Evolutionary conservation across 768 basidiomycete genomes (phyloP).

Genomic region (Nevesoporus exiguus): DNA sequence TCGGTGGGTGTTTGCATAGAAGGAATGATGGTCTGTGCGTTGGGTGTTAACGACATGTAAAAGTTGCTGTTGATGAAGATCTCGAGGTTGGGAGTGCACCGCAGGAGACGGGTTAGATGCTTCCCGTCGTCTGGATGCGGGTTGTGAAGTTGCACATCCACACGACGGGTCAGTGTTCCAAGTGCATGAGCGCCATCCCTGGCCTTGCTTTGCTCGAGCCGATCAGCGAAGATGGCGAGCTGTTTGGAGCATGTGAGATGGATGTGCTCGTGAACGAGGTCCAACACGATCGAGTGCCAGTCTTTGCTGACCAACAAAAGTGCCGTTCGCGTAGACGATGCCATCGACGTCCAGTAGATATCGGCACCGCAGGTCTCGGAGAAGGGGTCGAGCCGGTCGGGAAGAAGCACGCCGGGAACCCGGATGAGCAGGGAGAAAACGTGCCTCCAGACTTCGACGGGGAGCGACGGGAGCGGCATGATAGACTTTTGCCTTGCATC

Average conservation of each 20-base stretch:
- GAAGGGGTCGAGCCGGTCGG: conserved; percentile 42
- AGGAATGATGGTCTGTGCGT: conserved; percentile 19
- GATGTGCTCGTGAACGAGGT: conserved; percentile 41
- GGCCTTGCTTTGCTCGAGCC: conserved; percentile 31
- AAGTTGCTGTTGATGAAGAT: conserved; percentile 42
- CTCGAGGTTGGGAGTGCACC: conserved; percentile 41
- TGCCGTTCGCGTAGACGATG: conserved; percentile 25
- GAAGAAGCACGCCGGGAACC: conserved; percentile 30
- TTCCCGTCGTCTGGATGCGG: conserved; percentile 18
- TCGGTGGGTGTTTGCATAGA: conserved; percentile 29
- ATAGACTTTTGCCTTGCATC: background rate
- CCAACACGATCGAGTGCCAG: conserved; percentile 36
- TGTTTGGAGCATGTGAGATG: conserved; percentile 37
- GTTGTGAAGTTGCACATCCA: conserved; percentile 41
- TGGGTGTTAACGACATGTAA: conserved; percentile 24
- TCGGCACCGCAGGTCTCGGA: conserved; percentile 30
- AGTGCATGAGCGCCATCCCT: conserved; percentile 25
- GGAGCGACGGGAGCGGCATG: conserved; percentile 27
- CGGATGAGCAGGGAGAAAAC: conserved; percentile 36
- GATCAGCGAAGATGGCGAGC: conserved; percentile 32
- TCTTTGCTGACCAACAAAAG: conserved; percentile 37
- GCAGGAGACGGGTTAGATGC: conserved; percentile 36
- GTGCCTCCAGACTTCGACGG: conserved; percentile 40
- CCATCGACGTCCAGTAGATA: conserved; percentile 28
- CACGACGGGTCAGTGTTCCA: conserved; percentile 39